Evolutionary conservation across 2,329 filamentous ascomycete genomes (phyloP).

Genomic region (Penicillium sp.): DNA sequence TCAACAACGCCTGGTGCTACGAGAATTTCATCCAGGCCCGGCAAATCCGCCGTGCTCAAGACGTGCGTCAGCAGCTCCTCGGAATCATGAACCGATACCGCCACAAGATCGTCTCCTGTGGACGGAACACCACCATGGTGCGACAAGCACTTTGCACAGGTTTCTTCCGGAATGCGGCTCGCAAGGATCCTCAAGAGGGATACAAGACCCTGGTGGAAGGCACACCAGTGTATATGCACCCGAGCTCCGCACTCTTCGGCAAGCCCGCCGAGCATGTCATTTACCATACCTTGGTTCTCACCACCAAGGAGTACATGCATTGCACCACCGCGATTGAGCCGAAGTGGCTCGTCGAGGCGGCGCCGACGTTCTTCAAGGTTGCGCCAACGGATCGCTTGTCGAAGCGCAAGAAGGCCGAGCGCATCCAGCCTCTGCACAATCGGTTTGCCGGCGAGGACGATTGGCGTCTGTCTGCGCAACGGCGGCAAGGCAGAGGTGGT

Average conservation of each 20-base stretch:
- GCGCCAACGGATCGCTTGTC: constrained; percentile 82
- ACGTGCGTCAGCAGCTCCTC: constrained; percentile 87
- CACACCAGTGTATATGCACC: constrained; percentile 93
- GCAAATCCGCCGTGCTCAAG: constrained; percentile 83
- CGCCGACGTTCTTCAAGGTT: constrained; percentile 99
- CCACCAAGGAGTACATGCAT: constrained; percentile 95
- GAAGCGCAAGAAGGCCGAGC: constrained; percentile 89
- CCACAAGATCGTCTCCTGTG: constrained; percentile 79
- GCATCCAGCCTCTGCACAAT: constrained; percentile 94
- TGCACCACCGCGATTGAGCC: constrained; percentile 91
- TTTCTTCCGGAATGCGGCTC: constrained; percentile 92
- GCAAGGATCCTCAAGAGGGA: constrained; percentile 94
- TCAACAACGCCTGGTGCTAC: constrained; percentile 87
- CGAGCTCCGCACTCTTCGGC: constrained; percentile 86
- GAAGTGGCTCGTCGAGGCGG: constrained; percentile 89
- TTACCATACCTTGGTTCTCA: constrained; percentile 66
- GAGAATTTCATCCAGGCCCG: constrained; percentile 97
- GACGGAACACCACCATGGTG: constrained; percentile 82
- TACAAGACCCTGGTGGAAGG: constrained; percentile 97
- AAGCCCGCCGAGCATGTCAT: constrained; percentile 97
- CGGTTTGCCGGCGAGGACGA: constrained; percentile 91
- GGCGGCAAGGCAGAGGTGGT: constrained; percentile 78
- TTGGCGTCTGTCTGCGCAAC: constrained; percentile 89
- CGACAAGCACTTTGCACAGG: constrained; percentile 87
- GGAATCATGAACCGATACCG: constrained; percentile 93